Conservation (phyloP, 805 yeast species). For the Metschnikowia corniflorae region DNA sequence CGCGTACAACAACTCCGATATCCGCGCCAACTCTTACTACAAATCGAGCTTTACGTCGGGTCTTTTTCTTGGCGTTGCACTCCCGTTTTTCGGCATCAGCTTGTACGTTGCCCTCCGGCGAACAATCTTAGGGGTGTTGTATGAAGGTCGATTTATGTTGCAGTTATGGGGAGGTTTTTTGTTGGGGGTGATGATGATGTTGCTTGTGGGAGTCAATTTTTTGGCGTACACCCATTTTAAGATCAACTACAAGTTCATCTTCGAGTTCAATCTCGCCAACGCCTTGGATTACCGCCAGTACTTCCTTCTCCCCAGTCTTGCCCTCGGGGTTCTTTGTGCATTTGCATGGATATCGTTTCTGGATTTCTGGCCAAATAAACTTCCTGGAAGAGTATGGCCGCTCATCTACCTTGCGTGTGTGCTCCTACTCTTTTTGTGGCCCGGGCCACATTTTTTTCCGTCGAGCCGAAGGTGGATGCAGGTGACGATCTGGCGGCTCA, state of each 20-base stretch:
- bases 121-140: conserved; percentile 34
- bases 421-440: conserved; percentile 51
- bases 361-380: conserved; percentile 56
- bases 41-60: conserved; percentile 60
- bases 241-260: conserved; percentile 87
- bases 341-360: conserved; percentile 74
- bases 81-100: conserved; percentile 65
- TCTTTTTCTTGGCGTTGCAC: conserved; percentile 60
- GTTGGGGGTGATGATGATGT: conserved; percentile 53
- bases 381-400: conserved; percentile 75
- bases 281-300: conserved; percentile 65
- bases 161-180: conserved; percentile 95
- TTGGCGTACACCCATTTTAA: conserved; percentile 68
- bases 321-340: conserved; percentile 54
- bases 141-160: conserved; percentile 58
- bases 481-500: conserved; percentile 64
- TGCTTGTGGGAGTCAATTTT: conserved; percentile 67
- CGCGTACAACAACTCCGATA: conserved; percentile 31
- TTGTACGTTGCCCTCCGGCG: conserved; percentile 48
- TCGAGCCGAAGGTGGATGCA: conserved; percentile 78
- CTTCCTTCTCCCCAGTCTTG: conserved; percentile 58
- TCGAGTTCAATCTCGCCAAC: conserved; percentile 74
- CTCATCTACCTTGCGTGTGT: conserved; percentile 64
- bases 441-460: conserved; percentile 53
- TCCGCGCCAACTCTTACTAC: conserved; percentile 33